Base-by-base conservation (phyloP, 1,284 basidiomycete species). In the Fomitopsis schrenkii region DNA sequence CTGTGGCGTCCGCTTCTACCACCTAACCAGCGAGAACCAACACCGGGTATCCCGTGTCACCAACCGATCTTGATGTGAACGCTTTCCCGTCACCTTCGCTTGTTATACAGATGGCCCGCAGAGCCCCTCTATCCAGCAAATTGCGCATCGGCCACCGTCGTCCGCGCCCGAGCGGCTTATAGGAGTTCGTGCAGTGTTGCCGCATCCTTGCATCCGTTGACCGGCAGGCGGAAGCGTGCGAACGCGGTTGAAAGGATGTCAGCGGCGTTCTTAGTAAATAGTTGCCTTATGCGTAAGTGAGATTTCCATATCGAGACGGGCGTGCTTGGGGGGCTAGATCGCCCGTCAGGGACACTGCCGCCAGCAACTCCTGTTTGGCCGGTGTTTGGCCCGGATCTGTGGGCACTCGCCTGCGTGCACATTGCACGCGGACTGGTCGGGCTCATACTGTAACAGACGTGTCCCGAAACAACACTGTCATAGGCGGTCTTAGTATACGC, bases 1-100 rank as follows among this genome's bases (percentile, higher is more conserved):
- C 52, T 54, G 52, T 54, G 52, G 52, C 52, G 52, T 54, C 52
- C 52, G 52, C 48, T 48, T 48, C 45, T 14, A 26, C 45, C 45
- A 48, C 15, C 50, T 54, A 30, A n/a, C 52, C 35, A 54, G 35
- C 35, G 36, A 54, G 52, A 54, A 36, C 35, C 52, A 38, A n/a
- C 52, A 38, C 52, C 52, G 52, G 52, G 52, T 54, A 54, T 54
- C 52, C 52, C 35, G 35, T 19, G 35, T 38, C n/a, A 12, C 35
- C 5, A 38, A 36, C 52, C 33, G 35, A 54, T 36, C 52, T 54
- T 54, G 52, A 54, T 36, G 36, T 54, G 52, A 38, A 54, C 35
- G 35, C 52, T 54, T 38, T 54, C 52, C 52, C 52, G 52, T 54
- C 52, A 54, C 52, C 10, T 15, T 33, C n/a, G 12, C 9, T 35